Percentiles rank a stretch among this genome's conserved stretches.
These are phyloP conservation scores for Xylaria venustula DNA, from an alignment of 495 filamentous ascomycete species.

Conservation along the genomic window DNA sequence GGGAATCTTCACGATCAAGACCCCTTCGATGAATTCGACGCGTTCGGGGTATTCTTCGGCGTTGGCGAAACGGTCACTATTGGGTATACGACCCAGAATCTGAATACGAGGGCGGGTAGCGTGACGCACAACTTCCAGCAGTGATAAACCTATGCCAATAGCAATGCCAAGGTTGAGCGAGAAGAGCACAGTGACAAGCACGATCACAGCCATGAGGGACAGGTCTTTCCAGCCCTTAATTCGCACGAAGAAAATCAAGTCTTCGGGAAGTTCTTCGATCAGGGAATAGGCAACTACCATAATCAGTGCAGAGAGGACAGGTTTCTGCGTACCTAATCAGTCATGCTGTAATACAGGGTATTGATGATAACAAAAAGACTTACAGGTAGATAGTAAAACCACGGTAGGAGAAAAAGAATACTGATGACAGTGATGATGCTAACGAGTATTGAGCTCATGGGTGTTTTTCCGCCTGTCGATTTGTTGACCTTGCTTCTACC, in stretches of 20 bases:
- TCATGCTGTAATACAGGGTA: background rate
- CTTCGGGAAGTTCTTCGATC: slow-evolving; percentile 91
- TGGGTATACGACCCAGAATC: slow-evolving; percentile 87
- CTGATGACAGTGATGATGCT: slow-evolving; percentile 77
- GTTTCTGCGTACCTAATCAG: slow-evolving; percentile 63
- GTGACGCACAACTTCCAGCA: slow-evolving; percentile 87
- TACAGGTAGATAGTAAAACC: slow-evolving; percentile 92
- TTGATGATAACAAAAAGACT: slow-evolving; percentile 28
- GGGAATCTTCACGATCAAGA: slow-evolving; percentile 93
- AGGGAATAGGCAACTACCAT: slow-evolving; percentile 92
- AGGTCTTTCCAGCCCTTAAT: slow-evolving; percentile 86
- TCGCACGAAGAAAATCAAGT: slow-evolving; percentile 83
- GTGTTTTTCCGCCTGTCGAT: slow-evolving; percentile 85
- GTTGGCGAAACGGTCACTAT: slow-evolving; percentile 81
- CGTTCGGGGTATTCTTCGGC: slow-evolving; percentile 74
- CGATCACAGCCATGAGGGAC: slow-evolving; percentile 82
- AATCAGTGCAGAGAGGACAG: slow-evolving; percentile 89
- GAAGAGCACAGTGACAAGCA: slow-evolving; percentile 90
- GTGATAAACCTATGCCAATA: slow-evolving; percentile 80
- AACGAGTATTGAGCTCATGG: slow-evolving; percentile 85
- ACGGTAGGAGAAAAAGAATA: slow-evolving; percentile 79
- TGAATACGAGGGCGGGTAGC: slow-evolving; percentile 91
- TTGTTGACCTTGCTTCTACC: slow-evolving; percentile 94
- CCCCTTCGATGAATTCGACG: slow-evolving; percentile 87
- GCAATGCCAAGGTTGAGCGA: slow-evolving; percentile 83